Evolutionary conservation across 208 protist species (phyloP).

Genomic region (Porcisia deanei): DNA sequence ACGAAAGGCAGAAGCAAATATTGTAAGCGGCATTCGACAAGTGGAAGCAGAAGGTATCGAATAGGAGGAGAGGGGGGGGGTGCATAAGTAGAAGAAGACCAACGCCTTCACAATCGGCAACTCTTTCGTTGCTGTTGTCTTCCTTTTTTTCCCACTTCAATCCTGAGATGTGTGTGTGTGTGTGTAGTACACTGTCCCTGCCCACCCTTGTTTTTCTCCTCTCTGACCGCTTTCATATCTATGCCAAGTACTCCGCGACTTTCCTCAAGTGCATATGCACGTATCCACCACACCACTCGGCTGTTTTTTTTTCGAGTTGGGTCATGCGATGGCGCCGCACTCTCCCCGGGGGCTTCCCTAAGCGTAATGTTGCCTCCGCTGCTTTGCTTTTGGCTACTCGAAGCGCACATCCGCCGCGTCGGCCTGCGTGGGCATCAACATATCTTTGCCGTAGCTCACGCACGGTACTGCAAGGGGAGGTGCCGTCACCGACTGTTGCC

Average conservation of each 20-base stretch:
- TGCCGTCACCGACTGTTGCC: background rate
- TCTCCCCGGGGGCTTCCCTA: background rate
- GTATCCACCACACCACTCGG: background rate
- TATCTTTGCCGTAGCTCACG: background rate
- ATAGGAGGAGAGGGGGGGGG: too few species aligned
- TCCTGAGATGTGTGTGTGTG: too few species aligned
- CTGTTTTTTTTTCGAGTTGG: background rate
- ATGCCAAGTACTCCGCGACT: background rate
- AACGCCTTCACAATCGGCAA: too few species aligned
- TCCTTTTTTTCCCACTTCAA: too few species aligned
- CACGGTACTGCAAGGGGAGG: background rate
- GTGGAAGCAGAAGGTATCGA: too few species aligned
- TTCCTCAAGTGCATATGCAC: background rate
- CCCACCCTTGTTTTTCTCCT: background rate
- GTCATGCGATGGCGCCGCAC: slow-evolving; percentile 22
- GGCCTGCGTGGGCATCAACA: slow-evolving; percentile 15
- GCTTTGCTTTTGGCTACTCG: background rate
- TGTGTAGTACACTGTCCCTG: background rate
- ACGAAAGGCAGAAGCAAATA: background rate
- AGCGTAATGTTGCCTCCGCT: background rate
- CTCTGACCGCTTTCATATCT: background rate
- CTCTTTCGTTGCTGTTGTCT: too few species aligned
- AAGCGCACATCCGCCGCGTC: slow-evolving; percentile 6
- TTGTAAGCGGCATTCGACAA: too few species aligned
- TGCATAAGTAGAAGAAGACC: too few species aligned